These are phyloP conservation scores for Cercospora sp. DNA, from an alignment of 2,329 filamentous ascomycete genomes.

Conservation along the genomic window DNA sequence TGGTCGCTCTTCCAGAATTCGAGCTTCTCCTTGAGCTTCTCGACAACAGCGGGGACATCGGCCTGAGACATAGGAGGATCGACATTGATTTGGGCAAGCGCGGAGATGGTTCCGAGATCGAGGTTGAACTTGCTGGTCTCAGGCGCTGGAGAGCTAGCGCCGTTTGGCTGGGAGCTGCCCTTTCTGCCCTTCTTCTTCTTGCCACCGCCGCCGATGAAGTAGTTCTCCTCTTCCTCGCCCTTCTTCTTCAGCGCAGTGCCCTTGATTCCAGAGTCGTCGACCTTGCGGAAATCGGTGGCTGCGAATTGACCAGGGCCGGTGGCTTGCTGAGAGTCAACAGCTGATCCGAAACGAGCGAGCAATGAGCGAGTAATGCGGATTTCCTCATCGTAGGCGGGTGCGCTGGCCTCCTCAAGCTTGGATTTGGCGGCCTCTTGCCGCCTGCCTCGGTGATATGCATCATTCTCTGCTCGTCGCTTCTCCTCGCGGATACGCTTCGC, in stretches of 20 bases:
- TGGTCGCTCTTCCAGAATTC: slow-evolving; percentile 90
- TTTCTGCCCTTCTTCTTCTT: slow-evolving; percentile 81
- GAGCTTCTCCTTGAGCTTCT: slow-evolving; percentile 92
- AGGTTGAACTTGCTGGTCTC: slow-evolving; percentile 70
- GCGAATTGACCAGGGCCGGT: slow-evolving; percentile 67
- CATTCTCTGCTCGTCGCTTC: slow-evolving; percentile 77
- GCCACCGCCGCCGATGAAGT: slow-evolving; percentile 69
- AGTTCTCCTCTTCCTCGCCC: slow-evolving; percentile 75
- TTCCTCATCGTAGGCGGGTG: slow-evolving; percentile 88
- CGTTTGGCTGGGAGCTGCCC: slow-evolving; percentile 73
- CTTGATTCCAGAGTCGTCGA: slow-evolving; percentile 82
- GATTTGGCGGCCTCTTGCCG: slow-evolving; percentile 74
- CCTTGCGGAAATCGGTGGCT: slow-evolving; percentile 76
- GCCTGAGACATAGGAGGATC: slow-evolving; percentile 83
- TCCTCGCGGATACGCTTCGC: slow-evolving; percentile 73
- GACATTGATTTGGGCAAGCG: slow-evolving; percentile 79
- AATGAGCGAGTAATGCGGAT: slow-evolving; percentile 85
- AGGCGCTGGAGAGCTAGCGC: slow-evolving; percentile 52
- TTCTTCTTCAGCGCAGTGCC: slow-evolving; percentile 84
- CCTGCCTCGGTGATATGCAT: slow-evolving; percentile 68
- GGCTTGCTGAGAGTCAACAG: slow-evolving; percentile 63
- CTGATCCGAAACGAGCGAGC: slow-evolving; percentile 82
- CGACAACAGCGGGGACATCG: slow-evolving; percentile 74
- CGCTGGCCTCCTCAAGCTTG: slow-evolving; percentile 76
- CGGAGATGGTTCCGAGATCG: slow-evolving; percentile 87